Conservation (phyloP, 2,329 filamentous ascomycete genomes). For the Chrysosporium queenslandicum region DNA sequence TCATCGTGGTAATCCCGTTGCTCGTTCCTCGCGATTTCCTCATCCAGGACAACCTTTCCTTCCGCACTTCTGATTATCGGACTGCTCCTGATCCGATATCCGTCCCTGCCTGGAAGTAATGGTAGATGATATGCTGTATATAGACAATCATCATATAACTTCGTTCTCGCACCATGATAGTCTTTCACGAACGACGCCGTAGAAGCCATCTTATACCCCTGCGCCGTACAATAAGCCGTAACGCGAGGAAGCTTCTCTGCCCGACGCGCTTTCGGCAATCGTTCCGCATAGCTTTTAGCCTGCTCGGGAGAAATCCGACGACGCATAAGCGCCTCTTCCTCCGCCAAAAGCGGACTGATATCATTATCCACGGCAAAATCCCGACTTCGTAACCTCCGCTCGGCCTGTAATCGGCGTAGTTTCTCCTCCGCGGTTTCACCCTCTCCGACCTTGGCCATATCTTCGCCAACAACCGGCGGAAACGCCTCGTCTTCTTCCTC, state of each 20-base stretch:
- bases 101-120: slow-evolving; percentile 71
- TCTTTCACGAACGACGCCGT: slow-evolving; percentile 84
- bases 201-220: slow-evolving; percentile 79
- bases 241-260: slow-evolving; percentile 80
- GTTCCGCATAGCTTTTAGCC: slow-evolving; percentile 87
- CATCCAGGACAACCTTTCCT: slow-evolving; percentile 81
- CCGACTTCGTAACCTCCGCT: slow-evolving; percentile 31
- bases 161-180: slow-evolving; percentile 81
- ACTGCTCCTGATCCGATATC: slow-evolving; percentile 78
- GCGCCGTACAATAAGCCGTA: slow-evolving; percentile 92
- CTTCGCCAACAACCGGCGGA: slow-evolving; percentile 9
- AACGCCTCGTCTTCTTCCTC: slow-evolving; percentile 21
- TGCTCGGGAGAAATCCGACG: slow-evolving; percentile 39
- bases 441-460: slow-evolving; percentile 22
- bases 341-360: slow-evolving; percentile 41
- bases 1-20: slow-evolving; percentile 80
- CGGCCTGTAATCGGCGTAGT: slow-evolving; percentile 26
- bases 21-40: slow-evolving; percentile 93
- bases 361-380: slow-evolving; percentile 51
- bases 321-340: slow-evolving; percentile 55
- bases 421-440: slow-evolving; percentile 21
- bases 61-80: slow-evolving; percentile 88
- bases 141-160: slow-evolving; percentile 94
- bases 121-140: slow-evolving; percentile 94
- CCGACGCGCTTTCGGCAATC: slow-evolving; percentile 76